A percentile compares a stretch with the other conserved stretches of the same genome.
Conservation (phyloP, 805 yeast genomes). For the Candida yuanshanica region DNA sequence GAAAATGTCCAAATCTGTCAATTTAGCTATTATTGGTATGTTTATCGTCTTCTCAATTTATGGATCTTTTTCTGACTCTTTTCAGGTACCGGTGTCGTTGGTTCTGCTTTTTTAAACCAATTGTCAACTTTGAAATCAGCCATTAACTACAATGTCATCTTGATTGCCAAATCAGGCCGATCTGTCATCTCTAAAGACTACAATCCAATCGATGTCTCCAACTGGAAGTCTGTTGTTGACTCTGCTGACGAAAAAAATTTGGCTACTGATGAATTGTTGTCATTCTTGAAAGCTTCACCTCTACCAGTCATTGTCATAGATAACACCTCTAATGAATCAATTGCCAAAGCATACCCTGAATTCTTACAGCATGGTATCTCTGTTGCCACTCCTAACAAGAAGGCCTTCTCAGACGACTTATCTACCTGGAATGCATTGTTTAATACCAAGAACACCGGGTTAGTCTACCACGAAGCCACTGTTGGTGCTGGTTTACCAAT, state of each 20-base stretch:
- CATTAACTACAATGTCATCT: constrained; percentile 68
- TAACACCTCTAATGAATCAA: constrained; percentile 80
- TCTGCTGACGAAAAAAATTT: constrained; percentile 42
- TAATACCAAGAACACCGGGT: constrained; percentile 43
- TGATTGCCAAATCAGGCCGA: constrained; percentile 69
- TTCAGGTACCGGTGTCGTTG: constrained; percentile 88
- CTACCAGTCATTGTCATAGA: constrained; percentile 82
- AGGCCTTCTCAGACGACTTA: constrained; percentile 83
- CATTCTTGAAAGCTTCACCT: constrained; percentile 59
- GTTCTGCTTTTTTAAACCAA: constrained; percentile 85
- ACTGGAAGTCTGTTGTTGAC: constrained; percentile 47
- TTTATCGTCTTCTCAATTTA: background rate
- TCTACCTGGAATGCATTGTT: constrained; percentile 75
- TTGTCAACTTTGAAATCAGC: constrained; percentile 53
- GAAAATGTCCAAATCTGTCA: constrained; percentile 51
- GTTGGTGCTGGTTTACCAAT: constrained; percentile 99
- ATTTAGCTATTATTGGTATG: constrained; percentile 65
- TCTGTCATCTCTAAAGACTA: constrained; percentile 67
- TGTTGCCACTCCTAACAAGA: constrained; percentile 97
- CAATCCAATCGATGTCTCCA: constrained; percentile 58
- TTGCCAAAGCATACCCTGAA: constrained; percentile 73
- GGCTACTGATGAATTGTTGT: constrained; percentile 51
- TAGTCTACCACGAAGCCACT: constrained; percentile 96
- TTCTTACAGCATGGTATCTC: constrained; percentile 77
- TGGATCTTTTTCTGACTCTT: constrained; percentile 1